These are phyloP conservation scores for Ustilago sp. DNA, from an alignment of 1,284 basidiomycete species.

Conservation along the genomic window DNA sequence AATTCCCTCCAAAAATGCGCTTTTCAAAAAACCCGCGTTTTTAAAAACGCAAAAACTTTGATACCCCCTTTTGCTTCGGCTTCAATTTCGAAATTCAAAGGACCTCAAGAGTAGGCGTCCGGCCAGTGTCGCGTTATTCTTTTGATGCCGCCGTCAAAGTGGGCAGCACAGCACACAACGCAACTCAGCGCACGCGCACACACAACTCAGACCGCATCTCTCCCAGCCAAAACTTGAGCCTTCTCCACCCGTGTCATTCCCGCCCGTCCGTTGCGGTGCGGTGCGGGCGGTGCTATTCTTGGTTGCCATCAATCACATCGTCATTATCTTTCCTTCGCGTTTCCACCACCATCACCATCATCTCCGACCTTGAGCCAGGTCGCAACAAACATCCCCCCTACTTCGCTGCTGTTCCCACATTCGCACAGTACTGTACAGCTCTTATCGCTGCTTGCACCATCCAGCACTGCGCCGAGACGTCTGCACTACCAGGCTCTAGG, in stretches of 20 bases:
- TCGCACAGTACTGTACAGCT: background rate
- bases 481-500: background rate
- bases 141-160: slow-evolving; percentile 2
- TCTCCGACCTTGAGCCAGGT: slow-evolving; percentile 1
- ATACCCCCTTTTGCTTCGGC: background rate
- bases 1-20: no score
- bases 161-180: slow-evolving; percentile 11
- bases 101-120: slow-evolving; percentile 2
- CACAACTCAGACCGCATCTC: slow-evolving; percentile 7
- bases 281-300: slow-evolving; percentile 9
- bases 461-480: background rate
- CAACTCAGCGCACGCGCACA: background rate
- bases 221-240: slow-evolving; percentile 4
- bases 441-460: background rate
- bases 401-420: background rate
- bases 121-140: slow-evolving; percentile 13
- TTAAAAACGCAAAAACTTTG: no score
- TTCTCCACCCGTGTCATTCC: slow-evolving; percentile 19
- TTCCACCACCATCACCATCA: background rate
- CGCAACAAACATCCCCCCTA: background rate
- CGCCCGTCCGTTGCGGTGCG: background rate
- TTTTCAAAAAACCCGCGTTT: no score
- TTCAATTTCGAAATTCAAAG: background rate
- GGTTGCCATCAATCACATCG: slow-evolving; percentile 10
- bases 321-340: background rate